Evolutionary conservation across 2,329 filamentous ascomycete genomes (phyloP).

Genomic region (Knufia petricola): DNA sequence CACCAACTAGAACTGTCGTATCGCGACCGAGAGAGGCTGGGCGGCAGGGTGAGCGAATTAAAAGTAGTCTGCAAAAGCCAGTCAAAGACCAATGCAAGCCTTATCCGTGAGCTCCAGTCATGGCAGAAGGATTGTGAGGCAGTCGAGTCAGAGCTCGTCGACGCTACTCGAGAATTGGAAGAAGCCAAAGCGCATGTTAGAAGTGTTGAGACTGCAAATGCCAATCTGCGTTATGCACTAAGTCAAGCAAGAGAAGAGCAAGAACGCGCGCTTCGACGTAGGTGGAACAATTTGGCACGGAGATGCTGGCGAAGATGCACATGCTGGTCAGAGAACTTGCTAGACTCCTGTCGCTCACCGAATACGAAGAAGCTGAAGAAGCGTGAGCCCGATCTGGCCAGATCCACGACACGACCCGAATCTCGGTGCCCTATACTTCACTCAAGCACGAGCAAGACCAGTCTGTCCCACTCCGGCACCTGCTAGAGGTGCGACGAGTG

Average conservation of each 20-base stretch:
- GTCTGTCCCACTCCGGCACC: background rate
- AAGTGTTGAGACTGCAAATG: slow-evolving; percentile 3
- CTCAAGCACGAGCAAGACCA: background rate
- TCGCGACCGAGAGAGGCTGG: slow-evolving; percentile 2
- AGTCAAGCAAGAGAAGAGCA: slow-evolving; percentile 7
- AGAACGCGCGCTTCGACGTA: background rate
- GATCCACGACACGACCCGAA: background rate
- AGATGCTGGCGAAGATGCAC: background rate
- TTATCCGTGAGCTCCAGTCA: background rate
- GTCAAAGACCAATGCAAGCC: slow-evolving; percentile 1
- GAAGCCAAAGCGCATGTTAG: slow-evolving; percentile 6
- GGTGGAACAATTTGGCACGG: background rate
- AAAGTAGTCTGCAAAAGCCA: slow-evolving; percentile 6
- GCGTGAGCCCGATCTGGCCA: background rate
- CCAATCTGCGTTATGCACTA: slow-evolving; percentile 6
- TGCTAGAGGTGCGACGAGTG: background rate
- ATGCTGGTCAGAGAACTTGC: background rate
- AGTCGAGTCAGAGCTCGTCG: slow-evolving; percentile 1
- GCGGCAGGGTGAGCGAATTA: slow-evolving; percentile 1
- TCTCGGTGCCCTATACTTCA: background rate
- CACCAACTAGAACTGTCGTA: slow-evolving; percentile 2
- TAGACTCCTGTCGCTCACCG: background rate
- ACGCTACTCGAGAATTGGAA: slow-evolving; percentile 1
- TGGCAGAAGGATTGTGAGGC: slow-evolving; percentile 7
- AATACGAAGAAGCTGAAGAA: background rate